Percentiles rank a stretch among this genome's conserved stretches.
These are phyloP conservation scores for Vigna hirtella DNA, from an alignment of 306 rosid species.

Conservation along the genomic window DNA sequence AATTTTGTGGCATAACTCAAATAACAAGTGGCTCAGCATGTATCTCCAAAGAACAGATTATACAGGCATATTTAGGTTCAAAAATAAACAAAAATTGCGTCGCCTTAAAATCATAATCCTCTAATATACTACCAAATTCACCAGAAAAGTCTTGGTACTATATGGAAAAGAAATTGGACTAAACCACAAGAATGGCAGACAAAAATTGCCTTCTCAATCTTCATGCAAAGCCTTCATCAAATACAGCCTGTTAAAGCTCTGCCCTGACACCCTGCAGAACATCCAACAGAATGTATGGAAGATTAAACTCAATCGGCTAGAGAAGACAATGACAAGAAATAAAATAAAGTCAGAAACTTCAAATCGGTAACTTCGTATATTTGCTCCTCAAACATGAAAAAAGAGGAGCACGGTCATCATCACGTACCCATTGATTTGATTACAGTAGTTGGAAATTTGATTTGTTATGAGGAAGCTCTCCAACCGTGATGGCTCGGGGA, in stretches of 20 bases:
- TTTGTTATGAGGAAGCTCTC: slow-evolving; percentile 96
- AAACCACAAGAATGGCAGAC: slow-evolving; percentile 34
- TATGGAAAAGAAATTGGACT: slow-evolving; percentile 26
- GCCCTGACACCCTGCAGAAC: slow-evolving; percentile 82
- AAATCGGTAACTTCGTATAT: slow-evolving; percentile 2
- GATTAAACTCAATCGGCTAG: slow-evolving; percentile 15
- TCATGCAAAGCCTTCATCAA: slow-evolving; percentile 86
- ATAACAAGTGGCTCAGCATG: slow-evolving; percentile 4
- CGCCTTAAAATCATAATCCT: slow-evolving; percentile 16
- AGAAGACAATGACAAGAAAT: slow-evolving; percentile 1
- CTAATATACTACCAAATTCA: slow-evolving; percentile 6
- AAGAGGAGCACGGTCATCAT: neutral
- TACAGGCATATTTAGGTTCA: slow-evolving; percentile 33
- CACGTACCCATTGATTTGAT: slow-evolving; percentile 96
- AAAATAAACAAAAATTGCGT: slow-evolving; percentile 13
- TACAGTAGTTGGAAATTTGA: slow-evolving; percentile 92
- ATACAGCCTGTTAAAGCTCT: slow-evolving; percentile 83
- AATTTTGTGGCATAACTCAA: slow-evolving; percentile 16
- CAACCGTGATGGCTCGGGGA: slow-evolving; percentile 92
- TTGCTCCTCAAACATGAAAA: slow-evolving; percentile 9
- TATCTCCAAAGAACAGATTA: slow-evolving; percentile 17
- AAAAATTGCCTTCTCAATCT: slow-evolving; percentile 49
- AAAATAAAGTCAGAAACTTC: slow-evolving; percentile 11
- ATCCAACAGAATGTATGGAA: slow-evolving; percentile 4
- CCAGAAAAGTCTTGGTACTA: slow-evolving; percentile 29